Evolutionary conservation across 2,329 filamentous ascomycete species (phyloP).

Genomic region (Fusarium setosum): DNA sequence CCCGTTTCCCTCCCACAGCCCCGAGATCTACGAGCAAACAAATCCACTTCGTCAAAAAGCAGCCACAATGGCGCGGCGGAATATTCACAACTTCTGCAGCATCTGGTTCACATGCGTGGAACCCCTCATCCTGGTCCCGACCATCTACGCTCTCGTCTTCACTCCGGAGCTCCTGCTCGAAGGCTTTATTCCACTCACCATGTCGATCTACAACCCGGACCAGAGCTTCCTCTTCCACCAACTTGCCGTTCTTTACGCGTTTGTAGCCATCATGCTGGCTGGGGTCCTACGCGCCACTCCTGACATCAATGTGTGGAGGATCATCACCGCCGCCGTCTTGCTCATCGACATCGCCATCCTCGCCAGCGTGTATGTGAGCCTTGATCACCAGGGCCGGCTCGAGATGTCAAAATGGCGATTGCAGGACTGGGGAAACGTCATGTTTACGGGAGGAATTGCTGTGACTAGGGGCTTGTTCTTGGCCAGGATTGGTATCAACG

Average conservation of each 20-base stretch:
- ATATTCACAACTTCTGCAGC: slow-evolving; percentile 30
- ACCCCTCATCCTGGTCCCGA: slow-evolving; percentile 22
- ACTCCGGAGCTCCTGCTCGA: slow-evolving; percentile 30
- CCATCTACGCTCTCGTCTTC: slow-evolving; percentile 28
- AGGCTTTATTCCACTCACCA: slow-evolving; percentile 23
- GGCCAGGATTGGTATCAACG: slow-evolving; percentile 27
- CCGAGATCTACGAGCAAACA: too few relatives aligned
- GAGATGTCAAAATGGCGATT: slow-evolving; percentile 13
- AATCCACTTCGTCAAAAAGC: background rate
- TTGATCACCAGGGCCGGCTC: slow-evolving; percentile 26
- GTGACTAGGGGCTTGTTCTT: slow-evolving; percentile 31
- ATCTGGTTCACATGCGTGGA: slow-evolving; percentile 40
- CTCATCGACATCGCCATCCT: slow-evolving; percentile 34
- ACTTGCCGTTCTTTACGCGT: slow-evolving; percentile 30
- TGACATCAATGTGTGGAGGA: slow-evolving; percentile 37
- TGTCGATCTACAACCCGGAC: slow-evolving; percentile 28
- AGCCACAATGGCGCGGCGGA: slow-evolving; percentile 8
- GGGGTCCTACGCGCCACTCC: slow-evolving; percentile 21
- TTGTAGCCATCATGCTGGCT: slow-evolving; percentile 25
- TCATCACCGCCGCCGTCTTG: slow-evolving; percentile 26
- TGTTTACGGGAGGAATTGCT: slow-evolving; percentile 26
- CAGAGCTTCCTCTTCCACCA: slow-evolving; percentile 40
- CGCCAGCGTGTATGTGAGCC: slow-evolving; percentile 24
- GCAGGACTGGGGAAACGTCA: slow-evolving; percentile 34
- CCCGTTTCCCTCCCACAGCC: background rate